phyloP scores from a whole-genome alignment of 1,284 basidiomycete genomes.

The Malassezia sympodialis region DNA sequence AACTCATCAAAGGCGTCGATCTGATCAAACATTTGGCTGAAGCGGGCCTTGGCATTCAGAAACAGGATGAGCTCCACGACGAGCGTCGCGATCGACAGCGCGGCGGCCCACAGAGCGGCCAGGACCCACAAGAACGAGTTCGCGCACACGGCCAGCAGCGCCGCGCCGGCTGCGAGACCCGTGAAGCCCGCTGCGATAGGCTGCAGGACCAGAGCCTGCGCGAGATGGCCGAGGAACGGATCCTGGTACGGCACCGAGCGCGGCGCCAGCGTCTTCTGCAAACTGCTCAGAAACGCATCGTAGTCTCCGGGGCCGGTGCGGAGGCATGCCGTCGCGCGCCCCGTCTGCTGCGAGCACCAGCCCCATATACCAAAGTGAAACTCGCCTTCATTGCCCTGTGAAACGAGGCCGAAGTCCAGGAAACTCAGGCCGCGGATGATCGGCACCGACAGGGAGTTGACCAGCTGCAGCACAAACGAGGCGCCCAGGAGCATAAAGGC shows the following conservation, averaged over 20 bases:
- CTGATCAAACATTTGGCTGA: constrained; percentile 2
- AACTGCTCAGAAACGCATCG: constrained; percentile 10
- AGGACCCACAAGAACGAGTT: constrained; percentile 35
- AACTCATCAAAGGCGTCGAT: constrained; percentile 7
- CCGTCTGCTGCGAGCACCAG: constrained; percentile 20
- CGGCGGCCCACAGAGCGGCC: constrained; percentile 25
- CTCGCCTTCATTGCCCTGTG: background rate
- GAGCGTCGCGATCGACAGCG: constrained; percentile 26
- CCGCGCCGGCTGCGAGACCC: constrained; percentile 28
- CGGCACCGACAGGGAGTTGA: constrained; percentile 27
- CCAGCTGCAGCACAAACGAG: constrained; percentile 34
- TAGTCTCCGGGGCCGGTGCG: constrained; percentile 26
- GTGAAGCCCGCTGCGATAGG: constrained; percentile 36
- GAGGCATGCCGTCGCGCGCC: constrained; percentile 11
- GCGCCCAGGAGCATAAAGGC: constrained; percentile 30
- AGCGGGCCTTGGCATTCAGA: constrained; percentile 23
- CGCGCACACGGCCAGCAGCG: constrained; percentile 31
- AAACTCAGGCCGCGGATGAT: constrained; percentile 38
- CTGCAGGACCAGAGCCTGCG: constrained; percentile 33
- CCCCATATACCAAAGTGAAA: constrained; percentile 25
- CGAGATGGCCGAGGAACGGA: constrained; percentile 26
- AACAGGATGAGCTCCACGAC: constrained; percentile 35
- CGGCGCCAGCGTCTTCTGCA: background rate
- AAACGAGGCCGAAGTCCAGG: constrained; percentile 16
- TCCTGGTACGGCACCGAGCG: background rate